phyloP scores from a whole-genome alignment of 2,329 filamentous ascomycete genomes.

The Coniella lustricola region DNA sequence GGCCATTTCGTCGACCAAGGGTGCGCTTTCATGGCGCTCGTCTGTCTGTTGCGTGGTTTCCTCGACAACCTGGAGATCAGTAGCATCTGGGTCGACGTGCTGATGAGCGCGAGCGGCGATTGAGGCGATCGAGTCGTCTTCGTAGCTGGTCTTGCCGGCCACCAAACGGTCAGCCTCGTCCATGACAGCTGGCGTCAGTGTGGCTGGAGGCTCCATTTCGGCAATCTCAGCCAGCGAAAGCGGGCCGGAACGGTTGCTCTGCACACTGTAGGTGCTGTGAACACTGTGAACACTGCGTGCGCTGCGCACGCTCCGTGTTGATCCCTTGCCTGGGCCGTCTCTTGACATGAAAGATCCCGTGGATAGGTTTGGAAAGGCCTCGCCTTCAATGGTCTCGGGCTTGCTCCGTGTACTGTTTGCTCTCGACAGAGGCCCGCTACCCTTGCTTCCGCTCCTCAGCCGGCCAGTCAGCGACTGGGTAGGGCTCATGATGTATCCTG shows the following conservation, averaged over 20 bases:
- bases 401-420: conserved; percentile 23
- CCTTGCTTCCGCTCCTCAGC: conserved; percentile 48
- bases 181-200: conserved; percentile 44
- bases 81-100: conserved; percentile 26
- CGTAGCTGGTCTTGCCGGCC: conserved; percentile 25
- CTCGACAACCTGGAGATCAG: conserved; percentile 15
- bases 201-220: conserved; percentile 44
- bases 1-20: conserved; percentile 16
- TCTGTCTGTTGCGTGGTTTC: conserved; percentile 10
- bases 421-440: conserved; percentile 26
- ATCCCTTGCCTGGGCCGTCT: conserved; percentile 49
- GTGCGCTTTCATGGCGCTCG: conserved; percentile 13
- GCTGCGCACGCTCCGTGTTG: conserved; percentile 28
- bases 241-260: conserved; percentile 35
- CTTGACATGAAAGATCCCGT: conserved; percentile 32
- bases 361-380: conserved; percentile 20
- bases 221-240: conserved; percentile 49
- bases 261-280: conserved; percentile 28
- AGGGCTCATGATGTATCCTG: conserved; percentile 61
- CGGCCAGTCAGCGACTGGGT: conserved; percentile 53
- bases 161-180: conserved; percentile 44
- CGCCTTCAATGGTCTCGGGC: conserved; percentile 34
- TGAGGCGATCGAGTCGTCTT: conserved; percentile 32
- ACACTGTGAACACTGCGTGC: conserved; percentile 10
- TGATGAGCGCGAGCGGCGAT: conserved; percentile 30